phyloP scores from a whole-genome alignment of 345 rosid species.

The Aegle marmelos region DNA sequence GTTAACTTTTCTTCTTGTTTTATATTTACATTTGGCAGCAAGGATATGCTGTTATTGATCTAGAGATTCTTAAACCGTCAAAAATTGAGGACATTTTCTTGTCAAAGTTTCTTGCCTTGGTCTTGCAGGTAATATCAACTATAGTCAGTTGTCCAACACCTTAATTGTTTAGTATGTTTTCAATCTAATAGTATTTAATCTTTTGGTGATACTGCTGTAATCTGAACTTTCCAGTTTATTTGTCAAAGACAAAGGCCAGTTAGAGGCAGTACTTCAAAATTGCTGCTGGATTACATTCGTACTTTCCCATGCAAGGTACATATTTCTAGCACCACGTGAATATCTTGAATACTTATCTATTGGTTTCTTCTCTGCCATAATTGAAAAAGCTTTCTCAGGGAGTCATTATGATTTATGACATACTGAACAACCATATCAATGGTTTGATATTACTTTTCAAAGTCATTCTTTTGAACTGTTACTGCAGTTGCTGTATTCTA shows the following conservation, averaged over 20 bases:
- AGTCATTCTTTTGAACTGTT: not conserved
- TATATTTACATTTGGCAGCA: conserved; percentile 40
- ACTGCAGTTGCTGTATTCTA: not conserved
- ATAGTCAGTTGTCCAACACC: conserved; percentile 7
- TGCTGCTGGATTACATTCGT: conserved; percentile 64
- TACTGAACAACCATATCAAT: not conserved
- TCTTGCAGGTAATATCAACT: conserved; percentile 58
- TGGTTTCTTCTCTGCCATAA: conserved; percentile 3
- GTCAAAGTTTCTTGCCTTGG: conserved; percentile 57
- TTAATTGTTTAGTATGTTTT: conserved; percentile 3
- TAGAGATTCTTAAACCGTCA: conserved; percentile 57
- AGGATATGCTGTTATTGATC: conserved; percentile 72
- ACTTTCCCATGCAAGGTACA: conserved; percentile 76
- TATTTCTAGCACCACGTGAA: conserved; percentile 7
- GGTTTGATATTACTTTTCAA: not conserved
- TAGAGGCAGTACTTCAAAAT: conserved; percentile 69
- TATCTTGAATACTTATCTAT: conserved; percentile 7
- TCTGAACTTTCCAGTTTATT: conserved; percentile 51
- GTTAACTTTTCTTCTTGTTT: not conserved
- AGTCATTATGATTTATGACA: not conserved
- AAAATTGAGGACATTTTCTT: conserved; percentile 55
- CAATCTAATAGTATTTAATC: not conserved
- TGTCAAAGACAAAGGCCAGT: conserved; percentile 88
- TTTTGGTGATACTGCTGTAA: conserved; percentile 13
- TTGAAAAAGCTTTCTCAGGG: not conserved